Evolutionary conservation across 2,329 filamentous ascomycete species (phyloP), one percentile per base, ranked within the genome.

Genomic region (Drechslerella dactyloides): DNA sequence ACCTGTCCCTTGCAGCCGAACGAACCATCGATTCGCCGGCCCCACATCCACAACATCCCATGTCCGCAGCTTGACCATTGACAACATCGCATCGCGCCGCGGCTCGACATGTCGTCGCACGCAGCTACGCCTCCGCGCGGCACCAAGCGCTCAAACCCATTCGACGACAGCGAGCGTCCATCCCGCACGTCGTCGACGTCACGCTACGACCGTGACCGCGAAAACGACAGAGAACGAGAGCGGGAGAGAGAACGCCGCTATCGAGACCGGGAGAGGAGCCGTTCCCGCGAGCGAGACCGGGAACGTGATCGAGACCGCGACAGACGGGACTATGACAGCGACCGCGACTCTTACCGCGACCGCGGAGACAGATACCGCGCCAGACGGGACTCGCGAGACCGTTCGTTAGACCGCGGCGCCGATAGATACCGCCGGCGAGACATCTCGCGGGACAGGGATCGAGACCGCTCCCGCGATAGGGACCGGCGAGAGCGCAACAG

Each of bases 91-190:
- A 42, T 5, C n/a, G n/a, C 24, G 11, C n/a, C 19, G 35, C 40
- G 35, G 40, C 35, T 8, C 4, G 27, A 33, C 7, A 72, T 72
- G 68, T 72, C 68, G 60, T 61, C 68, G 55, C 55, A 48, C n/a
- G 68, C 60, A 19, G 58, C 68, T 8, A 72, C 68, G 11, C 68
- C 68, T 24, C 68, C 68, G 10, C 68, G 68, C 13, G 68, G 68
- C 42, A 72, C 68, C 44, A 72, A 72, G 35, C 68, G 68, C 33
- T 53, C 68, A 50, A 72, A 72, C 46, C 68, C 68, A 3, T 72
- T 72, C 68, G 60, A 64, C 30, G 68, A 72, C 17, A 61, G 68
- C 68, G 68, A 72, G 42, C 68, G 68, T 19, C 68, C 68, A 11
- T 72, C 68, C 35, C 68, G 68, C 27, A 65, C 68, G 11, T 72